A percentile compares a stretch with the other conserved stretches of the same genome.
Conservation (phyloP, 805 yeast species). For the Wickerhamiella lipophila region DNA sequence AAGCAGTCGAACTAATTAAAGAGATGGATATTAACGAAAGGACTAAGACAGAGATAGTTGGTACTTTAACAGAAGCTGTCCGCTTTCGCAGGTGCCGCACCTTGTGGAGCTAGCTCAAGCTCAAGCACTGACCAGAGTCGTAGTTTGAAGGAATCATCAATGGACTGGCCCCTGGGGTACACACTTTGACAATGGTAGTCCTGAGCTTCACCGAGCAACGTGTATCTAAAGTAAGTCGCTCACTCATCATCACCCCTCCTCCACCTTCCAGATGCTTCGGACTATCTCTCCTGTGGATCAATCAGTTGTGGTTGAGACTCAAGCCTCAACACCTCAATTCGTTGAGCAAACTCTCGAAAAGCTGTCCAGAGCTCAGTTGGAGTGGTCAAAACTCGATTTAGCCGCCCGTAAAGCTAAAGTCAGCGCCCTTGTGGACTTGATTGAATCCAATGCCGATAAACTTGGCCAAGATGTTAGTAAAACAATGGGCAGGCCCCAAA, state of each 20-base stretch:
- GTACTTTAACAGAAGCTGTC: too few species aligned
- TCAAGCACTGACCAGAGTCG: too few species aligned
- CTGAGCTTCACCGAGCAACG: too few species aligned
- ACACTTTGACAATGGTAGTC: too few species aligned
- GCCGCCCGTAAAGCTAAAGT: slow-evolving; percentile 23
- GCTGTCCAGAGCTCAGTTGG: slow-evolving; percentile 22
- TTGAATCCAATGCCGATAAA: slow-evolving; percentile 19
- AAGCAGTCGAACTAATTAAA: too few species aligned
- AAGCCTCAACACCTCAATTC: slow-evolving; percentile 20
- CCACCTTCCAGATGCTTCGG: slow-evolving; percentile 15
- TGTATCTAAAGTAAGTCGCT: too few species aligned
- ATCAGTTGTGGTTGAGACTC: slow-evolving; percentile 22
- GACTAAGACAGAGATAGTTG: too few species aligned
- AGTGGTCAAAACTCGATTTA: slow-evolving; percentile 20
- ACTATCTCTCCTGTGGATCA: slow-evolving; percentile 27
- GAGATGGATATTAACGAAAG: too few species aligned
- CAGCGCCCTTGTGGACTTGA: slow-evolving; percentile 19
- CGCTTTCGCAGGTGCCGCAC: too few species aligned
- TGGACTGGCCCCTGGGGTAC: too few species aligned
- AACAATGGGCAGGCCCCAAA: slow-evolving; percentile 30
- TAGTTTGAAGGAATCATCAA: too few species aligned
- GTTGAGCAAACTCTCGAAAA: slow-evolving; percentile 17
- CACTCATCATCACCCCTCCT: background rate
- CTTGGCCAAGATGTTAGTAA: slow-evolving; percentile 26
- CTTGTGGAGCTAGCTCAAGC: too few species aligned